Percentiles rank a stretch among this genome's conserved stretches.
phyloP scores from a whole-genome alignment of 371 early-diverging fungal genomes.

The Batrachochytrium dendrobatidis region DNA sequence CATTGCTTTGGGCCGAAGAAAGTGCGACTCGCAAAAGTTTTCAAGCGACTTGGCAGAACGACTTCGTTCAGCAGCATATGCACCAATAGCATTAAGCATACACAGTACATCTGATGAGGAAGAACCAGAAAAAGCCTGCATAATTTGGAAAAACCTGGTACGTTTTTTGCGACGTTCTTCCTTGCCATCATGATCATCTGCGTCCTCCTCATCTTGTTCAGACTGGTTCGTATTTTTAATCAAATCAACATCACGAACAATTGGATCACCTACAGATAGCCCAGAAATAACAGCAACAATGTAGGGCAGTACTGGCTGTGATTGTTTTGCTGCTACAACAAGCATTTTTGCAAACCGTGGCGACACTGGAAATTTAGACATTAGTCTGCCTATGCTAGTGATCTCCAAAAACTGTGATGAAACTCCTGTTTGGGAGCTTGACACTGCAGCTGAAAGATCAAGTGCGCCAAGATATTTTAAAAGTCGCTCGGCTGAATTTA shows the following conservation, averaged over 20 bases:
- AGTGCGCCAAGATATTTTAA: slow-evolving; percentile 40
- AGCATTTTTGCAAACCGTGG: slow-evolving; percentile 94
- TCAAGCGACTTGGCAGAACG: slow-evolving; percentile 7
- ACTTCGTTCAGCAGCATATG: slow-evolving; percentile 65
- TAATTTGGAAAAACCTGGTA: slow-evolving; percentile 27
- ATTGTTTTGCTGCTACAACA: slow-evolving; percentile 65
- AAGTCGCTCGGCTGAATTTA: slow-evolving; percentile 29
- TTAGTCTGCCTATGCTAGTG: slow-evolving; percentile 81
- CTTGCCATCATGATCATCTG: slow-evolving; percentile 16
- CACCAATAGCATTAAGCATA: slow-evolving; percentile 78
- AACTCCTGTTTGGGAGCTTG: not conserved
- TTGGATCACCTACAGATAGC: slow-evolving; percentile 87
- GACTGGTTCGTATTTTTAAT: slow-evolving; percentile 2
- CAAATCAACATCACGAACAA: slow-evolving; percentile 42
- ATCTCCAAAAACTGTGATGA: slow-evolving; percentile 27
- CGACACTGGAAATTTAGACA: slow-evolving; percentile 89
- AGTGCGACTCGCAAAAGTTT: slow-evolving; percentile 69
- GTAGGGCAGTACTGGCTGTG: slow-evolving; percentile 73
- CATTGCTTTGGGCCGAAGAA: slow-evolving; percentile 86
- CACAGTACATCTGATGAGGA: slow-evolving; percentile 76
- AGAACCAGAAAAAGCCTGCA: slow-evolving; percentile 50
- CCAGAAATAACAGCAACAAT: slow-evolving; percentile 85
- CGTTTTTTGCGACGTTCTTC: slow-evolving; percentile 20
- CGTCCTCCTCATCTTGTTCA: slow-evolving; percentile 23
- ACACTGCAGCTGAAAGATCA: slow-evolving; percentile 6